These are phyloP conservation scores for Quillaja saponaria DNA, from an alignment of 306 rosid species.

Conservation along the genomic window DNA sequence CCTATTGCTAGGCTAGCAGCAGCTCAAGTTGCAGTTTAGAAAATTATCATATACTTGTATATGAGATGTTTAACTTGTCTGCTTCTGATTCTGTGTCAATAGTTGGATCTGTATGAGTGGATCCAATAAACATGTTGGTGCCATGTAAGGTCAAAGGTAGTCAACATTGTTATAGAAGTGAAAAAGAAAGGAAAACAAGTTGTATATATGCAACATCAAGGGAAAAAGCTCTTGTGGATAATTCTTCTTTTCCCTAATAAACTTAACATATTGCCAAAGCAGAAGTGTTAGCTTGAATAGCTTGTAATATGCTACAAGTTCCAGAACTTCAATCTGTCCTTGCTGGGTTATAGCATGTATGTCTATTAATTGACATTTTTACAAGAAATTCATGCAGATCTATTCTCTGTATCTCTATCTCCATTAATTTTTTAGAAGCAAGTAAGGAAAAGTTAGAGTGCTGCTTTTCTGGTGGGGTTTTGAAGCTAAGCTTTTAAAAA, in stretches of 20 bases:
- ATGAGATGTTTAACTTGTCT: slow-evolving; percentile 15
- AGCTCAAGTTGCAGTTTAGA: slow-evolving; percentile 72
- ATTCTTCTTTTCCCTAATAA: background rate
- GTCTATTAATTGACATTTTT: too few relatives aligned
- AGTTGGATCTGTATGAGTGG: slow-evolving; percentile 8
- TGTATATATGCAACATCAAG: too few relatives aligned
- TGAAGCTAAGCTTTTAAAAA: too few relatives aligned
- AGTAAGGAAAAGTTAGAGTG: too few relatives aligned
- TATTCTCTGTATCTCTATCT: too few relatives aligned
- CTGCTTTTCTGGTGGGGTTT: too few relatives aligned
- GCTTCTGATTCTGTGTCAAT: background rate
- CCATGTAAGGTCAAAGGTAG: background rate
- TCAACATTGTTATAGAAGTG: background rate
- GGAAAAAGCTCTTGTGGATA: background rate
- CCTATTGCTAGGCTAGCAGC: slow-evolving; percentile 98
- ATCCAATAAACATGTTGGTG: background rate
- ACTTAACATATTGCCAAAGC: background rate
- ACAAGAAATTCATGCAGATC: too few relatives aligned
- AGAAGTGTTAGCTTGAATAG: background rate
- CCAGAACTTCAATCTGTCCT: too few relatives aligned
- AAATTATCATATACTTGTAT: background rate
- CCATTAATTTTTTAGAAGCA: too few relatives aligned
- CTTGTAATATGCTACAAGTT: background rate
- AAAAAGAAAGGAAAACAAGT: background rate
- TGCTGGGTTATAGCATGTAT: too few relatives aligned